Evolutionary conservation across 306 rosid genomes (phyloP), one percentile per base, ranked within the genome.

Genomic region (peach (Prunus persica)): DNA sequence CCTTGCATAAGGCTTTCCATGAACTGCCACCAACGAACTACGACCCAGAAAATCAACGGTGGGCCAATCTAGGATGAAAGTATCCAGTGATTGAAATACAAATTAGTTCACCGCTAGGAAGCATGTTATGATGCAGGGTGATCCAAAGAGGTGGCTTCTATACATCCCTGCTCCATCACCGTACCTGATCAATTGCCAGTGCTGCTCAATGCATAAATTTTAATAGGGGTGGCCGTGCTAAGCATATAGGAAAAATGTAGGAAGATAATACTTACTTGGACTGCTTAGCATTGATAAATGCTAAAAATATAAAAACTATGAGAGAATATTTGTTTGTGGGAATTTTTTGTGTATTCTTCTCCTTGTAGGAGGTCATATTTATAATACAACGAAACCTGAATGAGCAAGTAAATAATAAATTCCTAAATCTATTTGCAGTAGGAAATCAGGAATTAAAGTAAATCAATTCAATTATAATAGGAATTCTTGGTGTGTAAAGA

Each of bases 211-310:
- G 3, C 27, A 8, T 60, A 9, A 0, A 20, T 22, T 60, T 20
- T 60, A 16, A 20, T 11, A 60, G 69, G 69, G 73, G 63, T 73
- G 6, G 1, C 34, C 34, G 1, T 46, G 50, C 24, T 24, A 24
- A 24, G 24, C 24, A 24, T 24, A 24, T 24, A 24, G 24, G 24
- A 24, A 24, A 24, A 24, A 24, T 22, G 24, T 22, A 22, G 24
- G 24, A 22, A 22, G 24, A 22, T 22, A 22, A 22, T 24, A 24
- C 24, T 0, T 24, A 24, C 1, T 24, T 24, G 24, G 24, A 24
- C 24, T 24, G 24, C 72, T 77, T 79, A 1, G 78, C 50, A 2
- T 74, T 47, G 82, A 87, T 84, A 28, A n/a, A n/a, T n/a, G n/a
- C n/a, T n/a, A n/a, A n/a, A n/a, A n/a, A n/a, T n/a, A n/a, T n/a